Evolutionary conservation across 1,139 yeast genomes (phyloP).

Genomic region (Entelexis sorbosivorans): DNA sequence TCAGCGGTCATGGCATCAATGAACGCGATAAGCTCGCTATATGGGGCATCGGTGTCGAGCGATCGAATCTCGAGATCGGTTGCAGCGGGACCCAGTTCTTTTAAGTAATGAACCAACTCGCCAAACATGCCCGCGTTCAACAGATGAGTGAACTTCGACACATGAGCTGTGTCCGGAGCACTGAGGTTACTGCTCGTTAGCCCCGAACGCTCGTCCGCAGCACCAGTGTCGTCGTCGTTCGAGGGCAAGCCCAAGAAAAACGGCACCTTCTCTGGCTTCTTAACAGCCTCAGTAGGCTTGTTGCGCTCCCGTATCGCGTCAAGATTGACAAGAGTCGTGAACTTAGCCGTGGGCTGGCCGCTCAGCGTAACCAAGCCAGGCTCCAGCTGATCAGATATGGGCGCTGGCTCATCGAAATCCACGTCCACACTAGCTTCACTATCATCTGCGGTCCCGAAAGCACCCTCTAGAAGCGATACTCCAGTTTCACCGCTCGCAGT

Average conservation of each 20-base stretch:
- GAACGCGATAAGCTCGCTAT: conserved; percentile 54
- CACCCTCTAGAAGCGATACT: conserved; percentile 65
- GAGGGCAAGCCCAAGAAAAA: conserved; percentile 44
- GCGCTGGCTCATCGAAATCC: conserved; percentile 32
- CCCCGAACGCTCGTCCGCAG: conserved; percentile 23
- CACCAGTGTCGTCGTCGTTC: conserved; percentile 27
- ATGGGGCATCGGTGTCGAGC: conserved; percentile 49
- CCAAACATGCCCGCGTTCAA: conserved; percentile 43
- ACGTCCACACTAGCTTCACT: conserved; percentile 34
- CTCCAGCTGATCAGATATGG: conserved; percentile 56
- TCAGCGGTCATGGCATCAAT: conserved; percentile 56
- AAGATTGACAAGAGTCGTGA: conserved; percentile 64
- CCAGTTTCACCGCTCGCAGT: conserved; percentile 81
- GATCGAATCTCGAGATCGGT: conserved; percentile 80
- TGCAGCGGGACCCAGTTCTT: conserved; percentile 61
- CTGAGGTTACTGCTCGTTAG: conserved; percentile 3
- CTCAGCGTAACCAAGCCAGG: conserved; percentile 57
- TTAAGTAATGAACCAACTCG: conserved; percentile 45
- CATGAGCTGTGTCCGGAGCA: conserved; percentile 27
- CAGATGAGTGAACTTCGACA: conserved; percentile 60
- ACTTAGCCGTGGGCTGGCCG: conserved; percentile 63
- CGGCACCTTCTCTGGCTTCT: conserved; percentile 77
- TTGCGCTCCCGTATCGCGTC: conserved; percentile 78
- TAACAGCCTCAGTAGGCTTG: conserved; percentile 81
- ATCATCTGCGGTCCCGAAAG: not conserved